Percentiles rank a stretch among this genome's conserved stretches.
Evolutionary conservation across 1,284 basidiomycete genomes (phyloP).

Genomic region (Puccinia sorghi): DNA sequence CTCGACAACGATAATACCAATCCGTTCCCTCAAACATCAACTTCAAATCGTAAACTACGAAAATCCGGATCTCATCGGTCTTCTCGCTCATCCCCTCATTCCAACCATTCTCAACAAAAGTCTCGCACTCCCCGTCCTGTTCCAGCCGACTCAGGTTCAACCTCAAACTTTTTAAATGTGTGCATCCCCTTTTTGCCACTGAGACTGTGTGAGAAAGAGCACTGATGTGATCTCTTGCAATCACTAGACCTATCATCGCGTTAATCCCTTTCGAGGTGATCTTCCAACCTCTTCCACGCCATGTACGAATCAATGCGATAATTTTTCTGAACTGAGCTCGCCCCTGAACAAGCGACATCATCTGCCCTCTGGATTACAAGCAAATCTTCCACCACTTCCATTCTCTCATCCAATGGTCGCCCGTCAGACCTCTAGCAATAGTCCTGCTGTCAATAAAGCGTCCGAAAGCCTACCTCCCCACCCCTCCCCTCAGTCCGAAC

Average conservation of each 20-base stretch:
- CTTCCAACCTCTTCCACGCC: slow-evolving; percentile 27
- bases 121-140: neutral
- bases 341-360: slow-evolving; percentile 35
- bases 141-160: neutral
- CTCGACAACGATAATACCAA: slow-evolving; percentile 37
- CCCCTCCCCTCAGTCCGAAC: slow-evolving; percentile 4
- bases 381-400: slow-evolving; percentile 3
- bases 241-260: slow-evolving; percentile 6
- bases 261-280: slow-evolving; percentile 14
- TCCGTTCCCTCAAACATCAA: slow-evolving; percentile 22
- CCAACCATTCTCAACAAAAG: neutral
- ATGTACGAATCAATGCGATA: slow-evolving; percentile 10
- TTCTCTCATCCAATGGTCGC: slow-evolving; percentile 3
- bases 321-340: slow-evolving; percentile 29
- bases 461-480: neutral
- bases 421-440: neutral
- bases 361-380: neutral
- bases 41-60: slow-evolving; percentile 25
- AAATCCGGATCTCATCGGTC: slow-evolving; percentile 9
- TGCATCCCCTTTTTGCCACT: neutral
- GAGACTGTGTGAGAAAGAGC: neutral
- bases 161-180: slow-evolving; percentile 8
- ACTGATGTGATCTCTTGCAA: neutral
- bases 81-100: slow-evolving; percentile 17
- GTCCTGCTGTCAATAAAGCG: slow-evolving; percentile 1